A percentile compares a stretch with the other conserved stretches of the same genome.
Conservation (phyloP, 1,139 yeast species). For the Lodderomyces theae region DNA sequence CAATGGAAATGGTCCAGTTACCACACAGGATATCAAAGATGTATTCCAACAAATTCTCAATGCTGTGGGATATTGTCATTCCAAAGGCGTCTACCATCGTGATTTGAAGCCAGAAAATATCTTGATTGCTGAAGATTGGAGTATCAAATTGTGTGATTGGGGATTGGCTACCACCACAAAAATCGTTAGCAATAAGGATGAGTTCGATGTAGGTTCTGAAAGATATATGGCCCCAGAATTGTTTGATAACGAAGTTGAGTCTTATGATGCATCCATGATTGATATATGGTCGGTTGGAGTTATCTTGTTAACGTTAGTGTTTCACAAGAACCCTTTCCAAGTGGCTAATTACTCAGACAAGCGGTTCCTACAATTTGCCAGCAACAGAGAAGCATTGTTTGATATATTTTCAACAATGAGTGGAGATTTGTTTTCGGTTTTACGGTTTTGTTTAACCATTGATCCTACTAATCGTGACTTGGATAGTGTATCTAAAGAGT, state of each 20-base stretch:
- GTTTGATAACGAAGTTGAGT: constrained; percentile 56
- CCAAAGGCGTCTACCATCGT: constrained; percentile 72
- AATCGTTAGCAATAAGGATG: constrained; percentile 50
- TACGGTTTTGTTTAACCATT: constrained; percentile 73
- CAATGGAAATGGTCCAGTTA: constrained; percentile 75
- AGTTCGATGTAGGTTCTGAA: constrained; percentile 91
- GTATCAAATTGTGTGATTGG: constrained; percentile 86
- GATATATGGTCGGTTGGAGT: constrained; percentile 95
- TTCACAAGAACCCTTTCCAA: constrained; percentile 86
- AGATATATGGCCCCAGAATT: constrained; percentile 98
- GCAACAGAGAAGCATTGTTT: constrained; percentile 83
- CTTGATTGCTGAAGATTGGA: constrained; percentile 73
- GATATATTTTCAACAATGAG: constrained; percentile 92
- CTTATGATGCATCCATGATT: constrained; percentile 80
- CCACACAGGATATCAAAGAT: constrained; percentile 70
- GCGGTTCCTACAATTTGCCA: constrained; percentile 81
- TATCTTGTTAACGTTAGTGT: constrained; percentile 77
- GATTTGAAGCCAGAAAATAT: constrained; percentile 92
- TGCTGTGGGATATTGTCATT: constrained; percentile 77
- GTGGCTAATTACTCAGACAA: constrained; percentile 85
- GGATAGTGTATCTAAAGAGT: constrained; percentile 54
- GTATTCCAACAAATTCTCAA: constrained; percentile 74
- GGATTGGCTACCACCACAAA: constrained; percentile 77
- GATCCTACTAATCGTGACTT: constrained; percentile 87
- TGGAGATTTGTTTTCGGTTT: constrained; percentile 77